These are phyloP conservation scores for Starmerella vitae DNA, from an alignment of 805 yeast genomes.

Conservation along the genomic window DNA sequence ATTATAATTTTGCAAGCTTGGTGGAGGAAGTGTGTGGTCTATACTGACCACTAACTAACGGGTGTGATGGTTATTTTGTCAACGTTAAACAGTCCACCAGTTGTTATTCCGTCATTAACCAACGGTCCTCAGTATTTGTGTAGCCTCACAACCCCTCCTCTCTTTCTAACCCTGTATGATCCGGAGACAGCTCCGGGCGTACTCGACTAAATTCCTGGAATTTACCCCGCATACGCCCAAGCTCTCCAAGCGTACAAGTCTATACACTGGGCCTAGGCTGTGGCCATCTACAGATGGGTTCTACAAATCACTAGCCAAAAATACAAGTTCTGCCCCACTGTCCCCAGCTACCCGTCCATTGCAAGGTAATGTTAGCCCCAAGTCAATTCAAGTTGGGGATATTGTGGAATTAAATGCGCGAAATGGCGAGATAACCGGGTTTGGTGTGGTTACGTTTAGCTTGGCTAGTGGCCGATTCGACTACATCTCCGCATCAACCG, in stretches of 20 bases:
- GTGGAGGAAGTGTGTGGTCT: too few species aligned
- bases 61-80: too few species aligned
- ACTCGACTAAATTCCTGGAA: slow-evolving; percentile 13
- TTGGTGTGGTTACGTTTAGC: slow-evolving; percentile 19
- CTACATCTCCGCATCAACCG: slow-evolving; percentile 6
- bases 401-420: slow-evolving; percentile 14
- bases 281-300: slow-evolving; percentile 16
- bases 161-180: too few species aligned
- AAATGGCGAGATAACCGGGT: slow-evolving; percentile 7
- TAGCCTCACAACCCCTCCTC: too few species aligned
- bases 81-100: too few species aligned
- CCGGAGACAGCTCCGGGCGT: too few species aligned
- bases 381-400: slow-evolving; percentile 16
- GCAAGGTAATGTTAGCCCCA: slow-evolving; percentile 8
- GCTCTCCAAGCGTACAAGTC: slow-evolving; percentile 2
- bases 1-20: too few species aligned
- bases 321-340: background rate
- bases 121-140: too few species aligned
- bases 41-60: too few species aligned
- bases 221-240: slow-evolving; percentile 16
- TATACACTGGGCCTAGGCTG: slow-evolving; percentile 13
- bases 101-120: too few species aligned
- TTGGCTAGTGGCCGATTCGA: slow-evolving; percentile 13
- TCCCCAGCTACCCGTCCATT: background rate
- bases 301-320: slow-evolving; percentile 1